These are phyloP conservation scores for Diplodia intermedia DNA, from an alignment of 2,329 filamentous ascomycete genomes.

Conservation along the genomic window DNA sequence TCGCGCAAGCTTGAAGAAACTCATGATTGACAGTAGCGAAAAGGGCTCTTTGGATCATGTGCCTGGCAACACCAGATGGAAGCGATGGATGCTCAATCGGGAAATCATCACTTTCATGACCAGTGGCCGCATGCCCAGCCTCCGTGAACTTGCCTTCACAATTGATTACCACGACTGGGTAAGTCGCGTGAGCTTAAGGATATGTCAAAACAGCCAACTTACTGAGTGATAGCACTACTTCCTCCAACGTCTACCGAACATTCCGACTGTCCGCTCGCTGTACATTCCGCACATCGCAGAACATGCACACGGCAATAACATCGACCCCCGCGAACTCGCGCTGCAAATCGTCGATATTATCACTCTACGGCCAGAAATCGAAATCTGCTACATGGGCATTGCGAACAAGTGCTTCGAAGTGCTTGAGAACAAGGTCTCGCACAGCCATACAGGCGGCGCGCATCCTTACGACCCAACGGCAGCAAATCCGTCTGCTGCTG, in stretches of 20 bases:
- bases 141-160: slow-evolving; percentile 74
- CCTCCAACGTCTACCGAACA: slow-evolving; percentile 73
- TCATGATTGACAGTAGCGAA: slow-evolving; percentile 75
- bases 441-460: slow-evolving; percentile 45
- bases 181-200: slow-evolving; percentile 44
- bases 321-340: slow-evolving; percentile 73
- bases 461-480: slow-evolving; percentile 32
- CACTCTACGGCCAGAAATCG: slow-evolving; percentile 75
- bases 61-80: slow-evolving; percentile 59
- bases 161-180: slow-evolving; percentile 82
- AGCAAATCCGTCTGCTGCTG: slow-evolving; percentile 12
- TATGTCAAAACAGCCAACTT: neutral
- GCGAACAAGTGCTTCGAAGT: slow-evolving; percentile 83
- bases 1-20: slow-evolving; percentile 71
- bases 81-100: slow-evolving; percentile 73
- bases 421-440: slow-evolving; percentile 65
- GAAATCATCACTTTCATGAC: slow-evolving; percentile 76
- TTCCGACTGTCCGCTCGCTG: slow-evolving; percentile 73
- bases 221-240: slow-evolving; percentile 70
- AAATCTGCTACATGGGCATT: slow-evolving; percentile 79
- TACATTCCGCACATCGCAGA: slow-evolving; percentile 73
- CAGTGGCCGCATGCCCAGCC: slow-evolving; percentile 74
- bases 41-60: slow-evolving; percentile 55
- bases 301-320: slow-evolving; percentile 60
- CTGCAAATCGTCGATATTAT: slow-evolving; percentile 81